phyloP scores from a whole-genome alignment of 2,329 filamentous ascomycete genomes.

The Eutypella sp. region DNA sequence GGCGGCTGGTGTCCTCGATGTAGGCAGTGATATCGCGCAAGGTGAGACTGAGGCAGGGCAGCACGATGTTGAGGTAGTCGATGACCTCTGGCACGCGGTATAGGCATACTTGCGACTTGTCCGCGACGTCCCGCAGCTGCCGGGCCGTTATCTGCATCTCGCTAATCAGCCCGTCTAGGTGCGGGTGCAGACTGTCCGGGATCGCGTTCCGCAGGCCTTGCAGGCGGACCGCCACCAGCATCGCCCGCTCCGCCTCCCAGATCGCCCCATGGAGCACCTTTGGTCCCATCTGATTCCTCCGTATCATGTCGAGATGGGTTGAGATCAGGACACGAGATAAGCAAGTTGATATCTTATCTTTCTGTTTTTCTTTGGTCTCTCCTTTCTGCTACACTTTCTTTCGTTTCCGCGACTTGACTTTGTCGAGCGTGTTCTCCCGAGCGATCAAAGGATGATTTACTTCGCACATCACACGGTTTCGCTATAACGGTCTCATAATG shows the following conservation, averaged over 20 bases:
- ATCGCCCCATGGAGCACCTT: too few relatives aligned
- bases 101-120: slow-evolving; percentile 48
- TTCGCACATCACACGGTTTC: too few relatives aligned
- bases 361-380: too few relatives aligned
- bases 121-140: slow-evolving; percentile 49
- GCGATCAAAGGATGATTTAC: too few relatives aligned
- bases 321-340: not conserved
- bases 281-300: too few relatives aligned
- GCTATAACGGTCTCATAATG: too few relatives aligned
- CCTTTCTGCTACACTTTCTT: too few relatives aligned
- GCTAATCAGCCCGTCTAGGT: slow-evolving; percentile 43
- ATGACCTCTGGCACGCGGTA: slow-evolving; percentile 45
- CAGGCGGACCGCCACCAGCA: slow-evolving; percentile 42
- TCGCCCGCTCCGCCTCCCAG: slow-evolving; percentile 50
- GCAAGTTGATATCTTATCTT: too few relatives aligned
- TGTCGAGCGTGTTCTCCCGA: too few relatives aligned
- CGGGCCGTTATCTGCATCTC: slow-evolving; percentile 40
- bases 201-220: slow-evolving; percentile 44
- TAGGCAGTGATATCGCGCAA: slow-evolving; percentile 48
- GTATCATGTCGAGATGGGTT: not conserved
- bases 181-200: slow-evolving; percentile 37
- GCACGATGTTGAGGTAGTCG: slow-evolving; percentile 50
- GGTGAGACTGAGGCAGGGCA: slow-evolving; percentile 50
- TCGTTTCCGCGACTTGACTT: too few relatives aligned
- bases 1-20: slow-evolving; percentile 45